These are phyloP conservation scores for Populus ilicifolia DNA, from an alignment of 345 rosid genomes.

Conservation along the genomic window DNA sequence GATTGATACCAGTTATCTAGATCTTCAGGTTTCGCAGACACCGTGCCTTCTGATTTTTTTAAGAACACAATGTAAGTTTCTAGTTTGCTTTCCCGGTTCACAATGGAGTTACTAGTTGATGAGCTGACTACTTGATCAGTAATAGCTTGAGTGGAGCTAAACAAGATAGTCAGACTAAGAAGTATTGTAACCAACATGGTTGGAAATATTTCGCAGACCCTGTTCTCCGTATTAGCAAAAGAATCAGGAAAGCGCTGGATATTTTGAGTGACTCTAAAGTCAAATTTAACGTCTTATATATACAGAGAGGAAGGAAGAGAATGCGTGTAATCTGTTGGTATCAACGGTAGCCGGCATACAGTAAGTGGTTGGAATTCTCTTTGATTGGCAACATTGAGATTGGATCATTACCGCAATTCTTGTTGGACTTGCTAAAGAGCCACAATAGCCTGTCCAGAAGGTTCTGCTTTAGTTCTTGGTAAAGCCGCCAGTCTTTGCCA, in stretches of 20 bases:
- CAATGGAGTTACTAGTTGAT: neutral
- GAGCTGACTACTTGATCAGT: neutral
- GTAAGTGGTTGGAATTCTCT: neutral
- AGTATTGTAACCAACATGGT: neutral
- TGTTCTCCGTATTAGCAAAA: neutral
- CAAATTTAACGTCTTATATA: neutral
- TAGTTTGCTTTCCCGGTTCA: neutral
- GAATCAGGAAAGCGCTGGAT: neutral
- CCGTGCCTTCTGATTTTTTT: slow-evolving; percentile 10
- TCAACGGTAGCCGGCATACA: neutral
- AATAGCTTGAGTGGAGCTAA: neutral
- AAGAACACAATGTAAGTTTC: slow-evolving; percentile 31
- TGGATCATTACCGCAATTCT: too few species aligned
- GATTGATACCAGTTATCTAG: slow-evolving; percentile 26
- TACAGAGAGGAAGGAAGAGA: neutral
- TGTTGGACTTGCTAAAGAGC: neutral
- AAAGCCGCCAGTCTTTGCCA: neutral
- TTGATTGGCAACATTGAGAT: neutral
- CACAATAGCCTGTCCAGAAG: neutral
- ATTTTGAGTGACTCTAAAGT: neutral
- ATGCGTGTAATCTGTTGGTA: neutral
- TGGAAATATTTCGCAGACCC: neutral
- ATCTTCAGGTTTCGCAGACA: slow-evolving; percentile 11
- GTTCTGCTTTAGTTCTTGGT: neutral
- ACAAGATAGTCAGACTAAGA: neutral